Evolutionary conservation across 176 grass and related monocot species (phyloP).

Genomic region (Leersia perrieri): DNA sequence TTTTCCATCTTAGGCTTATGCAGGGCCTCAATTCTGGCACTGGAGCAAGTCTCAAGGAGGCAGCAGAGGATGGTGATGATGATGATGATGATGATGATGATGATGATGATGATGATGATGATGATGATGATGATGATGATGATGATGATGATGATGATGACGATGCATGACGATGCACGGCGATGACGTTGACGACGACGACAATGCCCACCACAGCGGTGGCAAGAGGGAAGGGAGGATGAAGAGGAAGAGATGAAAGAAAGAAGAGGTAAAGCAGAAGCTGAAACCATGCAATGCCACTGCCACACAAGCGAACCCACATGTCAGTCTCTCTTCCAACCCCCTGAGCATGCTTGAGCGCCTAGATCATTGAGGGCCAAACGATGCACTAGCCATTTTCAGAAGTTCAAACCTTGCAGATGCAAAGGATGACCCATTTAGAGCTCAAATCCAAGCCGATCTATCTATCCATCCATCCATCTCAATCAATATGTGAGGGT

Average conservation of each 20-base stretch:
- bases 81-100: too few relatives aligned
- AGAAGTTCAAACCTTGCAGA: background rate
- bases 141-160: too few relatives aligned
- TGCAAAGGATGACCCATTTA: background rate
- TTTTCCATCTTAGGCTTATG: slow-evolving; percentile 15
- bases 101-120: too few relatives aligned
- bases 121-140: too few relatives aligned
- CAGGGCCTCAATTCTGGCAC: slow-evolving; percentile 32
- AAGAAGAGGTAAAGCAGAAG: background rate
- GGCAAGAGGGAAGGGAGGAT: background rate
- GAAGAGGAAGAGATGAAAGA: background rate
- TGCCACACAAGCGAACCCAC: too few relatives aligned
- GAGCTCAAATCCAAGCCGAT: slow-evolving; percentile 17
- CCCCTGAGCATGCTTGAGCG: background rate
- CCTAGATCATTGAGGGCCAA: slow-evolving; percentile 27
- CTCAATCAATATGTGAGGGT: background rate
- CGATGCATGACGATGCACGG: too few relatives aligned
- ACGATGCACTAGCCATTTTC: slow-evolving; percentile 32
- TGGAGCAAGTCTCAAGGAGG: background rate
- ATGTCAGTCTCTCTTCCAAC: background rate
- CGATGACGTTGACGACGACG: too few relatives aligned
- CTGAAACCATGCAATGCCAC: too few relatives aligned
- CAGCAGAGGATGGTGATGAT: background rate
- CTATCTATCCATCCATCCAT: slow-evolving; percentile 19
- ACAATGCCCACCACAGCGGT: background rate